These are phyloP conservation scores for Sclerotiophoma versabilis DNA, from an alignment of 2,329 filamentous ascomycete genomes.

Conservation along the genomic window DNA sequence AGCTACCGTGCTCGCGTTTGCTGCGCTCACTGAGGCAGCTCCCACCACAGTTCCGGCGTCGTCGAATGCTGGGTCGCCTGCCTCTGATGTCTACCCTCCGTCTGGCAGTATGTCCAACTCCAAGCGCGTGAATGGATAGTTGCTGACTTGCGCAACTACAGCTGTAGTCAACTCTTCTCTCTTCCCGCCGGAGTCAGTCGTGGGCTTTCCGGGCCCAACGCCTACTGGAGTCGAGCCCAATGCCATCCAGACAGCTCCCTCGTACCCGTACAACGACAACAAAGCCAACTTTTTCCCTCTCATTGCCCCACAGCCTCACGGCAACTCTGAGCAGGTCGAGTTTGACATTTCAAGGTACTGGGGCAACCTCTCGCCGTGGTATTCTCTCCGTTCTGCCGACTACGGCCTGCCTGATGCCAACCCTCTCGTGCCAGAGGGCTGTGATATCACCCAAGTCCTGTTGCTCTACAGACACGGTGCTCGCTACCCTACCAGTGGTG, in stretches of 20 bases:
- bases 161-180: conserved; percentile 32
- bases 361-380: conserved; percentile 43
- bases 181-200: conserved; percentile 37
- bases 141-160: conserved; percentile 16
- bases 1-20: conserved; percentile 21
- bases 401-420: conserved; percentile 37
- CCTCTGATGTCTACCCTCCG: conserved; percentile 32
- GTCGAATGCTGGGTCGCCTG: conserved; percentile 24
- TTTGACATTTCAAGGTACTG: conserved; percentile 43
- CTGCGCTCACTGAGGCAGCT: conserved; percentile 18
- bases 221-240: conserved; percentile 37
- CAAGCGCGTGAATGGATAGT: not conserved
- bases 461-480: conserved; percentile 42
- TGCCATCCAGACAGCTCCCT: conserved; percentile 37
- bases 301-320: conserved; percentile 32
- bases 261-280: conserved; percentile 39
- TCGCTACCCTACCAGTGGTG: conserved; percentile 39
- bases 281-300: conserved; percentile 32
- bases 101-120: conserved; percentile 30
- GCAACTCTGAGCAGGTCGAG: conserved; percentile 21
- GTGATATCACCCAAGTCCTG: conserved; percentile 38
- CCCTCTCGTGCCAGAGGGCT: conserved; percentile 36
- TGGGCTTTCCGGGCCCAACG: conserved; percentile 41
- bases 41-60: conserved; percentile 26
- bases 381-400: conserved; percentile 37